Conservation (phyloP, 208 protist species). For the Leishmania guyanensis region DNA sequence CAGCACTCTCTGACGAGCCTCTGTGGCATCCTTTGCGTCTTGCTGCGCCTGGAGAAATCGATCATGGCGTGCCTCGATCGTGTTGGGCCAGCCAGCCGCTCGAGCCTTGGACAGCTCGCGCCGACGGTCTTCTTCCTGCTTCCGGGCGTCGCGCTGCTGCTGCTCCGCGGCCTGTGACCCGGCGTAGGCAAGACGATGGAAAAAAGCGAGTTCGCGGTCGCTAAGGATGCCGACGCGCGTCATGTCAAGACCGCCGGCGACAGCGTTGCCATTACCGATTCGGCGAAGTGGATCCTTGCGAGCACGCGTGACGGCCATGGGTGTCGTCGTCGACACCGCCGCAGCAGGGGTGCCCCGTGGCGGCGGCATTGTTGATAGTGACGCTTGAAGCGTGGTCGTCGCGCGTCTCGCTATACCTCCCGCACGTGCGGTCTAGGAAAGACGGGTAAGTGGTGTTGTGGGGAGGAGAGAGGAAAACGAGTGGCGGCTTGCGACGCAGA, state of each 20-base stretch:
- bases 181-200: slow-evolving; percentile 49
- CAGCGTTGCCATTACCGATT: slow-evolving; percentile 81
- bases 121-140: slow-evolving; percentile 42
- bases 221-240: slow-evolving; percentile 67
- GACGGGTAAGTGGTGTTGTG: background rate
- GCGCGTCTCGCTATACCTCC: background rate
- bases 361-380: background rate
- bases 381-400: background rate
- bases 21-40: slow-evolving; percentile 53
- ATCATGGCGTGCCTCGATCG: slow-evolving; percentile 63
- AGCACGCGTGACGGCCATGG: slow-evolving; percentile 43
- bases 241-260: slow-evolving; percentile 65
- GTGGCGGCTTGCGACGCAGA: slow-evolving; percentile 10
- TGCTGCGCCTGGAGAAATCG: slow-evolving; percentile 51
- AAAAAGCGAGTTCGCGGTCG: slow-evolving; percentile 72
- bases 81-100: slow-evolving; percentile 68
- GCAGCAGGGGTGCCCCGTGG: background rate
- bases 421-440: background rate
- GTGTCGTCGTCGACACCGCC: background rate
- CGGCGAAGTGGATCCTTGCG: slow-evolving; percentile 63
- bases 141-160: slow-evolving; percentile 28
- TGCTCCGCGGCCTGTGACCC: slow-evolving; percentile 32
- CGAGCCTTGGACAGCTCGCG: slow-evolving; percentile 50
- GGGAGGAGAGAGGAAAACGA: background rate
- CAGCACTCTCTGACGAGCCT: slow-evolving; percentile 53